Percentiles rank a stretch among this genome's conserved stretches.
Conservation (phyloP, 805 yeast genomes). For the Wickerhamomyces chambardii region DNA sequence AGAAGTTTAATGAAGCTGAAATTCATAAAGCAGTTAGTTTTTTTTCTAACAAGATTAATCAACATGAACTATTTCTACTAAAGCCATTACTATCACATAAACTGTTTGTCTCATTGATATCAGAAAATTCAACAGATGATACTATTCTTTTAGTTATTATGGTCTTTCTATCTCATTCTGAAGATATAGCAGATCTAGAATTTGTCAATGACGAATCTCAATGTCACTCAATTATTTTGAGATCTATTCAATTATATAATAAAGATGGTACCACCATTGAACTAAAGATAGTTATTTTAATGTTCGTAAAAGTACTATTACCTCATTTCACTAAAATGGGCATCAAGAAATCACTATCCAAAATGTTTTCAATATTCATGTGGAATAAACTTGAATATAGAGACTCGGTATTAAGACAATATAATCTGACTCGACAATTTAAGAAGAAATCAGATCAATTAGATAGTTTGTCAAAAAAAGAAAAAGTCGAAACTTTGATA, state of each 20-base stretch:
- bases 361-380: constrained; percentile 22
- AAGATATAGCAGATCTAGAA: not conserved
- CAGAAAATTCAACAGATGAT: constrained; percentile 23
- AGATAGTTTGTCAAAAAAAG: constrained; percentile 8
- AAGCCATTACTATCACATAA: too few relatives aligned
- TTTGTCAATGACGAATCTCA: too few relatives aligned
- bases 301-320: not conserved
- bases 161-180: constrained; percentile 7
- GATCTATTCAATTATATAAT: not conserved
- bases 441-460: constrained; percentile 7
- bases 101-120: too few relatives aligned
- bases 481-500: constrained; percentile 8
- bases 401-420: constrained; percentile 1
- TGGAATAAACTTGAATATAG: constrained; percentile 20
- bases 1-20: too few relatives aligned
- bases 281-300: not conserved
- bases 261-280: not conserved
- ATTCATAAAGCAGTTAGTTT: too few relatives aligned
- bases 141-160: constrained; percentile 28
- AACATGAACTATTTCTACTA: too few relatives aligned
- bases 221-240: too few relatives aligned
- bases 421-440: not conserved
- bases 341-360: constrained; percentile 14
- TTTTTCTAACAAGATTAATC: too few relatives aligned
- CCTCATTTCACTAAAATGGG: constrained; percentile 3